Base-by-base conservation (phyloP, 352 stramenopile species). In the Globisporangium lucens region DNA sequence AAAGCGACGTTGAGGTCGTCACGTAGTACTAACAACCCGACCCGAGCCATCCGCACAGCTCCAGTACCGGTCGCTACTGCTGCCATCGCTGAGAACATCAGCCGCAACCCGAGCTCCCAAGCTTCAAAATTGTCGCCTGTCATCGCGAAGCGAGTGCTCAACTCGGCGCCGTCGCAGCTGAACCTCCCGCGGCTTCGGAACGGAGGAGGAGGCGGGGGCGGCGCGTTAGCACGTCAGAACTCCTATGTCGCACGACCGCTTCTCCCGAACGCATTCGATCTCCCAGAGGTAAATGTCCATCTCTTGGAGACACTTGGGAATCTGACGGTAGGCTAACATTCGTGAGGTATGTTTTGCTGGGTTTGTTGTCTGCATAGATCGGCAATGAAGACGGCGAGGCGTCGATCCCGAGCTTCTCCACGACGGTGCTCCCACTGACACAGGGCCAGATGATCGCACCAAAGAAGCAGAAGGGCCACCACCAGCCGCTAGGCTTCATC, bases 351-450 rank as follows among this genome's bases (percentile, higher is more conserved):
- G 49, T 36, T 57, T 12, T 9, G 12, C 2, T 46, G 15, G 38
- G 38, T 24, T 43, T 46, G 38, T 46, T 46, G 38, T 38, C 0
- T 38, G 33, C 20, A n/a, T 10, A 41, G 53, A 12, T 33, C 29
- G 35, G 29, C 29, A 41, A 41, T 24, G 35, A n/a, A 9, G 49
- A 61, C 22, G 49, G 61, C n/a, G 61, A 66, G 36, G 51, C 49
- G 13, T 66, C 61, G 61, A 66, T 66, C 51, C 61, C 61, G 17
- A 66, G 35, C 35, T 66, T 66, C 33, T 66, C 61, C 6, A 66
- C 61, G 12, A 66, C 61, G 4, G 51, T 66, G 22, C 61, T 61
- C 22, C 22, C 49, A 8, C 13, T 60, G n/a, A n/a, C 30, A 1
- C 36, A 49, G 38, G 35, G 36, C 9, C 33, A 61, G 20, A 20